These are phyloP conservation scores for Mucor piriformis DNA, from an alignment of 371 early-diverging fungal species.

Conservation along the genomic window DNA sequence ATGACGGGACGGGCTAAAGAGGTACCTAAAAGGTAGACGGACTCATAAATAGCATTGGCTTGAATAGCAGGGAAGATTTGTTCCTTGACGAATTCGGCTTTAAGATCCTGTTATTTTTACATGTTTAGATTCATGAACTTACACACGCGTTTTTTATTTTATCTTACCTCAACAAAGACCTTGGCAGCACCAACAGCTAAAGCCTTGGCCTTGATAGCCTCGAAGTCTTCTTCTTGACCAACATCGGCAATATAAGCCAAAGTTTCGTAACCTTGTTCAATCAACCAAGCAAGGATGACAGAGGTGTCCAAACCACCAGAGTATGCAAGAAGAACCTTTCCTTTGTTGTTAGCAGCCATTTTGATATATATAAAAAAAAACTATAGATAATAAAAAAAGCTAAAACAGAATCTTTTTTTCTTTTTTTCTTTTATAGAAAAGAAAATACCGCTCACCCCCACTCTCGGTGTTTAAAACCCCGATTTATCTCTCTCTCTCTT, in stretches of 20 bases:
- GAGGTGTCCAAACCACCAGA: constrained; percentile 98
- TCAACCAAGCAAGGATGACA: constrained; percentile 96
- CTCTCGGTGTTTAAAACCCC: not conserved
- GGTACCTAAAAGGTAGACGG: constrained; percentile 94
- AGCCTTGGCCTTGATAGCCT: constrained; percentile 91
- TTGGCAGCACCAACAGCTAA: constrained; percentile 90
- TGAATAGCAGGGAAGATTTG: constrained; percentile 92
- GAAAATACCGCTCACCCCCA: too few relatives aligned
- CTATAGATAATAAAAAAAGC: constrained; percentile 1
- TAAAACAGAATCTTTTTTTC: constrained; percentile 1
- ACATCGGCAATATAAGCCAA: constrained; percentile 97
- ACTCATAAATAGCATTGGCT: constrained; percentile 95
- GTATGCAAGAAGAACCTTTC: constrained; percentile 93
- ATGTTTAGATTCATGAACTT: not conserved
- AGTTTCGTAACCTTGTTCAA: constrained; percentile 97
- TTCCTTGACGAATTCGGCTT: constrained; percentile 91
- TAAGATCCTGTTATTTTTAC: constrained; percentile 68
- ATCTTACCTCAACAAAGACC: constrained; percentile 87
- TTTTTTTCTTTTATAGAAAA: too few relatives aligned
- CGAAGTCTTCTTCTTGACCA: constrained; percentile 98
- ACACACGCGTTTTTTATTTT: not conserved
- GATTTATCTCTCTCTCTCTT: too few relatives aligned
- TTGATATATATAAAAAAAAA: constrained; percentile 3
- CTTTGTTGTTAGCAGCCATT: constrained; percentile 71
- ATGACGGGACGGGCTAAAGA: constrained; percentile 97